Evolutionary conservation across 495 filamentous ascomycete species (phyloP).

Genomic region (Glutinoglossum americanum): DNA sequence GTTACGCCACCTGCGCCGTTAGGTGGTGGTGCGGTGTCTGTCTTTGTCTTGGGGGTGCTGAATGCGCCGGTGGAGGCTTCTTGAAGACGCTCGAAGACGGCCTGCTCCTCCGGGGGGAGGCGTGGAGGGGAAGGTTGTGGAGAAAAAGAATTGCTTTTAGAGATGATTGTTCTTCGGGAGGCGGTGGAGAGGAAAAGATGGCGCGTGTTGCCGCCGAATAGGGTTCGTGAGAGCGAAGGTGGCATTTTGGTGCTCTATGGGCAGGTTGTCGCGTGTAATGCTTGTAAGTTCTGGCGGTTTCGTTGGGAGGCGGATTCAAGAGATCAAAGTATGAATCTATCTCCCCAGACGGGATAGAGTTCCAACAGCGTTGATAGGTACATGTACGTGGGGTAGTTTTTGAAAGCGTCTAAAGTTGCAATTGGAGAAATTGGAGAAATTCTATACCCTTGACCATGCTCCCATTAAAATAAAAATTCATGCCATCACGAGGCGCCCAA

Average conservation of each 20-base stretch:
- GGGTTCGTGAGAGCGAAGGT: not conserved
- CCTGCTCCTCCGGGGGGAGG: constrained; percentile 7
- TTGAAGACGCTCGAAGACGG: constrained; percentile 7
- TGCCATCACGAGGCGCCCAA: not conserved
- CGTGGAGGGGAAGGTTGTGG: constrained; percentile 3
- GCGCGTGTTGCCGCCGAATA: not conserved
- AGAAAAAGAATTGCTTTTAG: not conserved
- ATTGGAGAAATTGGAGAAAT: too few relatives aligned
- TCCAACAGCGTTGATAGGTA: not conserved
- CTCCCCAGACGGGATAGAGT: not conserved
- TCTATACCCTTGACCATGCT: too few relatives aligned
- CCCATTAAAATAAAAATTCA: not conserved
- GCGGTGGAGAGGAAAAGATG: not conserved
- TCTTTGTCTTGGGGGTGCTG: constrained; percentile 31
- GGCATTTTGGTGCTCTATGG: not conserved
- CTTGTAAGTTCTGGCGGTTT: too few relatives aligned
- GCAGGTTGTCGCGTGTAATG: too few relatives aligned
- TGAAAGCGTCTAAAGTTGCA: not conserved
- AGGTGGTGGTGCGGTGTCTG: not conserved
- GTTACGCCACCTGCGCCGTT: constrained; percentile 14
- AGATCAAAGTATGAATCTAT: too few relatives aligned
- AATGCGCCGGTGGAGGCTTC: constrained; percentile 48
- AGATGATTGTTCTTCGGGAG: not conserved
- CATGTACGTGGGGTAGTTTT: not conserved
- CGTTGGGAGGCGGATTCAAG: not conserved